Conservation (phyloP, 2,329 filamentous ascomycete genomes). For the Lachnellula subtilissima region DNA sequence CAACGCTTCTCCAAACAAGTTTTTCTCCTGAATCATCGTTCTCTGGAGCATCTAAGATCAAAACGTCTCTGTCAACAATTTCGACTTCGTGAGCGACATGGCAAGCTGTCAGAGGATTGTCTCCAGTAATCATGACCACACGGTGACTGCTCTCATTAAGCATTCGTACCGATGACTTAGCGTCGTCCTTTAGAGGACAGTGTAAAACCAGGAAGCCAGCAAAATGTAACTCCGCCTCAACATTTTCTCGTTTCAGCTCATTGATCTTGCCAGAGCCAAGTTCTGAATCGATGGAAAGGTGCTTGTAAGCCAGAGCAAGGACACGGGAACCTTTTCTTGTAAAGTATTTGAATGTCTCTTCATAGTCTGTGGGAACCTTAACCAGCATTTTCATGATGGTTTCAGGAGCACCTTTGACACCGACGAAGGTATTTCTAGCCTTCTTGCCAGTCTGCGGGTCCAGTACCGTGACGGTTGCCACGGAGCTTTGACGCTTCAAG, state of each 20-base stretch:
- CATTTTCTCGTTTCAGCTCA: conserved; percentile 86
- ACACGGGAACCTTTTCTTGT: conserved; percentile 94
- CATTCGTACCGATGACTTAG: conserved; percentile 90
- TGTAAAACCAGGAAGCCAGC: conserved; percentile 94
- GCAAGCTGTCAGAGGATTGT: conserved; percentile 93
- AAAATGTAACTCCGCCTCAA: conserved; percentile 80
- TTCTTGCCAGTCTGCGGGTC: conserved; percentile 71
- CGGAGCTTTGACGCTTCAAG: conserved; percentile 90
- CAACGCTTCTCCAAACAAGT: conserved; percentile 90
- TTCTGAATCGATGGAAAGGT: conserved; percentile 75
- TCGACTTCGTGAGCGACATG: conserved; percentile 95
- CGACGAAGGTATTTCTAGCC: conserved; percentile 81
- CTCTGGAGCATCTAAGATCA: conserved; percentile 93
- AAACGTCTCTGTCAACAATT: conserved; percentile 91
- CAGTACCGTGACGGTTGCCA: conserved; percentile 73
- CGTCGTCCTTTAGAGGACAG: conserved; percentile 94
- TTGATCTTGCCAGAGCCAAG: conserved; percentile 83
- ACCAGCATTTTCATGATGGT: conserved; percentile 93
- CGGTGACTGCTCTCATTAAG: conserved; percentile 98
- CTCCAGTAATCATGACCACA: conserved; percentile 98
- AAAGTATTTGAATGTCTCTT: conserved; percentile 98
- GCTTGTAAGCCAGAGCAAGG: conserved; percentile 89
- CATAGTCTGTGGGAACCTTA: conserved; percentile 77
- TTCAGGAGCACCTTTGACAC: conserved; percentile 94
- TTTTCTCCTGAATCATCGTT: conserved; percentile 75